These are phyloP conservation scores for Phytophthora pinifolia DNA, from an alignment of 352 stramenopile species.

Conservation along the genomic window DNA sequence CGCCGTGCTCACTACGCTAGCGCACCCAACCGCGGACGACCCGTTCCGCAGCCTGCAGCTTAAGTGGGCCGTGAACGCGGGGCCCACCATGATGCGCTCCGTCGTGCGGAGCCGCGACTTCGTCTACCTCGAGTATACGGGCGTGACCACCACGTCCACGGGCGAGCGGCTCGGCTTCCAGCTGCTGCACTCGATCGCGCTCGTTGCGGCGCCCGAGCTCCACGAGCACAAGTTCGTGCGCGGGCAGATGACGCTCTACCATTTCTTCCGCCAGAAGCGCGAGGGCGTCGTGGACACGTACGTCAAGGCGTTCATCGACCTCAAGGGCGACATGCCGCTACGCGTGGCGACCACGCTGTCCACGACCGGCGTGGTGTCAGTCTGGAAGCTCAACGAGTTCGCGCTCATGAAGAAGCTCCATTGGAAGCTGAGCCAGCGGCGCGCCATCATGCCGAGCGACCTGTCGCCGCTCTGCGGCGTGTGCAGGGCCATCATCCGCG, in stretches of 20 bases:
- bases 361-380: constrained; percentile 33
- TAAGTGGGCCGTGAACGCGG: constrained; percentile 58
- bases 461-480: constrained; percentile 17
- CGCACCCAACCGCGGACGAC: constrained; percentile 32
- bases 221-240: constrained; percentile 47
- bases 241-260: constrained; percentile 50
- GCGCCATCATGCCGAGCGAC: constrained; percentile 4
- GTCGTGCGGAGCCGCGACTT: constrained; percentile 57
- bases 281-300: constrained; percentile 39
- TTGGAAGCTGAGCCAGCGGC: constrained; percentile 25
- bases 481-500: constrained; percentile 23
- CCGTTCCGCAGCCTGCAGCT: constrained; percentile 48
- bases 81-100: constrained; percentile 39
- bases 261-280: constrained; percentile 49
- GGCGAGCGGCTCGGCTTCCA: constrained; percentile 48
- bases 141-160: constrained; percentile 36
- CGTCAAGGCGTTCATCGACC: constrained; percentile 39
- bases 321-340: constrained; percentile 40
- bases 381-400: constrained; percentile 36
- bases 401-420: constrained; percentile 39
- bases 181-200: constrained; percentile 34
- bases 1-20: constrained; percentile 42
- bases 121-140: constrained; percentile 55
- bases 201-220: constrained; percentile 29
- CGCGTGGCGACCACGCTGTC: constrained; percentile 29